phyloP scores from a whole-genome alignment of 345 rosid species.

The Cardamine chenopodiifolia region DNA sequence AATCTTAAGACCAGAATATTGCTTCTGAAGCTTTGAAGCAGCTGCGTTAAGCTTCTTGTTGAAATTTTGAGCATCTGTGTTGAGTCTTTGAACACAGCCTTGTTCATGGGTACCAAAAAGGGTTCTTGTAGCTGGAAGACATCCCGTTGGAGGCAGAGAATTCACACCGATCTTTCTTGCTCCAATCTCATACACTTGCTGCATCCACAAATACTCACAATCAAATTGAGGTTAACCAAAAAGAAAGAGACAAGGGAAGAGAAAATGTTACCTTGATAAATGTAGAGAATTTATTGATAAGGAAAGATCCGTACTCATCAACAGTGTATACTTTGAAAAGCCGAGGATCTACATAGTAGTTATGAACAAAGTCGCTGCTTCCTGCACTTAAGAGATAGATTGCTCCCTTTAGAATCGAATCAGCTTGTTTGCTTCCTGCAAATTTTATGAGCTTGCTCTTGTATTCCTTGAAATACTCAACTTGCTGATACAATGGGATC shows the following conservation, averaged over 20 bases:
- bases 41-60: conserved; percentile 71
- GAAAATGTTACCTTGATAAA: conserved; percentile 59
- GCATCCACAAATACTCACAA: conserved; percentile 17
- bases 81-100: conserved; percentile 72
- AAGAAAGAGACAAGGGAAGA: not conserved
- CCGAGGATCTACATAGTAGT: conserved; percentile 76
- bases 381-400: conserved; percentile 77
- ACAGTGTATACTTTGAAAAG: conserved; percentile 59
- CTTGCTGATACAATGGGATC: conserved; percentile 70
- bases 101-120: conserved; percentile 61
- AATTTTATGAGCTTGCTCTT: conserved; percentile 62
- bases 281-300: conserved; percentile 53
- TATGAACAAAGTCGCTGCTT: conserved; percentile 82
- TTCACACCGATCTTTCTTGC: conserved; percentile 89
- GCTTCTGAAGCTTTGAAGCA: conserved; percentile 64
- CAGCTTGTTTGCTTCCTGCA: conserved; percentile 63
- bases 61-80: conserved; percentile 72
- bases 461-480: conserved; percentile 79
- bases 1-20: conserved; percentile 67
- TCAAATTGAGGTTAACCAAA: not conserved
- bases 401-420: conserved; percentile 62
- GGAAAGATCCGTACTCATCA: conserved; percentile 66
- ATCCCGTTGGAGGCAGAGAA: conserved; percentile 88
- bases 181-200: conserved; percentile 68
- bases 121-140: conserved; percentile 81